These are phyloP conservation scores for Ceratobasidium sp. DNA, from an alignment of 1,284 basidiomycete genomes.

Conservation along the genomic window DNA sequence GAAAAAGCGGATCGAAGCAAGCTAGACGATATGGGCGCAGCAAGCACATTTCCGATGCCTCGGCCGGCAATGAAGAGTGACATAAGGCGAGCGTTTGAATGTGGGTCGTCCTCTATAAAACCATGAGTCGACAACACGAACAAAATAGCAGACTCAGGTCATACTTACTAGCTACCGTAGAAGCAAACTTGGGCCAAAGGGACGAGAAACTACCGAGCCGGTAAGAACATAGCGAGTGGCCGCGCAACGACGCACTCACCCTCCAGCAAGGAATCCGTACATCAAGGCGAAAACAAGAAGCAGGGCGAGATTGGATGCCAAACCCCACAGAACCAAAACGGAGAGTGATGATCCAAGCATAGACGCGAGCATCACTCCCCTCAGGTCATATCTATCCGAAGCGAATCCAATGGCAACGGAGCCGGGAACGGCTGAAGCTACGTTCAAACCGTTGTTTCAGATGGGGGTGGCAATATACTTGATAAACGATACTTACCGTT, in stretches of 20 bases:
- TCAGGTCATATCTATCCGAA: slow-evolving; percentile 48
- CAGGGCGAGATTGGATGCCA: slow-evolving; percentile 43
- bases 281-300: slow-evolving; percentile 47
- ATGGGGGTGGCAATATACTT: not conserved
- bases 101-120: slow-evolving; percentile 48
- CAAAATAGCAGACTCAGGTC: too few relatives aligned
- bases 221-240: not conserved
- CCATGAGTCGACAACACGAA: not conserved
- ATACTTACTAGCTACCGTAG: slow-evolving; percentile 47
- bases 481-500: slow-evolving; percentile 43
- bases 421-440: slow-evolving; percentile 48
- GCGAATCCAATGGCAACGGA: slow-evolving; percentile 47
- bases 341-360: slow-evolving; percentile 49
- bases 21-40: slow-evolving; percentile 37
- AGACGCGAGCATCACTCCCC: slow-evolving; percentile 43
- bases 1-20: slow-evolving; percentile 32
- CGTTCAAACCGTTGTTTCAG: not conserved
- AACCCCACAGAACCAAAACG: slow-evolving; percentile 49
- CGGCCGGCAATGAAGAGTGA: slow-evolving; percentile 48
- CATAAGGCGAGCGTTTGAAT: slow-evolving; percentile 47
- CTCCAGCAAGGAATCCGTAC: slow-evolving; percentile 50
- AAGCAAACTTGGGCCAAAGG: slow-evolving; percentile 49
- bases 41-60: slow-evolving; percentile 40
- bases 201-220: slow-evolving; percentile 44
- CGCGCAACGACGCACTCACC: slow-evolving; percentile 21